These are phyloP conservation scores for Hypoxylon sp. DNA, from an alignment of 2,329 filamentous ascomycete species.

Conservation along the genomic window DNA sequence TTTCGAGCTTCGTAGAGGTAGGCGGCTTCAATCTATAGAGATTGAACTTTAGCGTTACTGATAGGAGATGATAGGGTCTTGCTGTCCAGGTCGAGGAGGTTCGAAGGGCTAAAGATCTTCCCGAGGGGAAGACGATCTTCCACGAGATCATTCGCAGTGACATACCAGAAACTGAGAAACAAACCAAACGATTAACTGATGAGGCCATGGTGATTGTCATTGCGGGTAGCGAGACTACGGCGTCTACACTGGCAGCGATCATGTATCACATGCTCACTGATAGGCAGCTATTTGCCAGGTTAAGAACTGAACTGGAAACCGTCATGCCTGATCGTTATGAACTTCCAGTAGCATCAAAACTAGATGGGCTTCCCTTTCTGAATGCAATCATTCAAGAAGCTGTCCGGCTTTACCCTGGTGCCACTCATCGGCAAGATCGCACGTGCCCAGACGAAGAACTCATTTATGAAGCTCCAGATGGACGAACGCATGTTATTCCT, in stretches of 20 bases:
- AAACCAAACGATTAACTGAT: constrained; percentile 38
- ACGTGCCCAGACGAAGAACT: constrained; percentile 53
- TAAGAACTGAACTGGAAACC: constrained; percentile 44
- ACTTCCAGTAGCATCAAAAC: constrained; percentile 45
- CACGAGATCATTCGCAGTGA: constrained; percentile 47
- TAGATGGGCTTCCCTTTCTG: constrained; percentile 54
- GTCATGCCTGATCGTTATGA: constrained; percentile 39
- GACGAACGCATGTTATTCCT: constrained; percentile 43
- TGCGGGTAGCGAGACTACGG: constrained; percentile 45
- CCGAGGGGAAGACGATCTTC: constrained; percentile 49
- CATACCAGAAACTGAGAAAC: constrained; percentile 44
- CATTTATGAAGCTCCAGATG: constrained; percentile 47
- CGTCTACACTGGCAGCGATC: constrained; percentile 42
- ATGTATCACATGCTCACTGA: constrained; percentile 42
- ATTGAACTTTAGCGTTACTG: neutral
- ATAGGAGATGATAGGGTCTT: constrained; percentile 28
- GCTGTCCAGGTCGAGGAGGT: constrained; percentile 41
- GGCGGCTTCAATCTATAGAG: neutral
- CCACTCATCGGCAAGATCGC: constrained; percentile 53
- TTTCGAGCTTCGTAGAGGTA: constrained; percentile 41
- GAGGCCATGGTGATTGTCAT: constrained; percentile 42
- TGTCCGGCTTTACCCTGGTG: constrained; percentile 58
- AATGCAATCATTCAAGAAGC: constrained; percentile 55
- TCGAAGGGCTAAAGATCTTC: constrained; percentile 43
- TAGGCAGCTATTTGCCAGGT: constrained; percentile 27